Evolutionary conservation across 2,329 filamentous ascomycete species (phyloP), one percentile per base, ranked within the genome.

Genomic region (Bertia moriformis): DNA sequence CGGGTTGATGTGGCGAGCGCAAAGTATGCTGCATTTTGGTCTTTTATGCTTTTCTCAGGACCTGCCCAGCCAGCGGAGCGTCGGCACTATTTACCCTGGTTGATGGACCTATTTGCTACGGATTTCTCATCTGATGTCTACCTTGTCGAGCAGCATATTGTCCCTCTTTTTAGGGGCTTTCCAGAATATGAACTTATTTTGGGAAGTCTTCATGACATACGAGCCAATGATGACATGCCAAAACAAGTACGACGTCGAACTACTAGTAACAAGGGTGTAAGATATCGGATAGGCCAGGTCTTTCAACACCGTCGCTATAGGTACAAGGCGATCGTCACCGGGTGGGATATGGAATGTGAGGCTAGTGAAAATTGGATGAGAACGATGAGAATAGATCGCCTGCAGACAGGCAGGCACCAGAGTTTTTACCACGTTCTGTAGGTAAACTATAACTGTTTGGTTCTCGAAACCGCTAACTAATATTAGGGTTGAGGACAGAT

Each of bases 351-450:
- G 18, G 33, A 30, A 14, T 40, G 39, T 32, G 27, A 37, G 18
- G 30, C 29, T 3, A 18, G 18, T 15, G 39, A 40, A 20, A 17
- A 36, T n/a, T 40, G 39, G 39, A 40, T 40, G 30, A 33, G 32
- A 33, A 20, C 15, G 18, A 40, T 40, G 39, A 19, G 39, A 19
- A 19, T 40, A 18, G 39, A 40, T 33, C 7, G 12, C 15, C 32
- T 40, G 18, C 18, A 33, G 15, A 14, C 19, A 4, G 39, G 39
- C 14, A 20, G 39, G 12, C 3, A 5, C 13, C 39, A 40, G 32
- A 24, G 30, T 33, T 40, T 40, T 32, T 40, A 40, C 39, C 39
- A 37, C 12, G 39, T 37, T 12, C 17, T 40, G 5, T 38, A 38
- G 12, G 36, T 5, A 7, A 14, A 14, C 36, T 20, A 15, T 12